Evolutionary conservation across 2,329 filamentous ascomycete species (phyloP).

Genomic region (Aspergillus clavatus): DNA sequence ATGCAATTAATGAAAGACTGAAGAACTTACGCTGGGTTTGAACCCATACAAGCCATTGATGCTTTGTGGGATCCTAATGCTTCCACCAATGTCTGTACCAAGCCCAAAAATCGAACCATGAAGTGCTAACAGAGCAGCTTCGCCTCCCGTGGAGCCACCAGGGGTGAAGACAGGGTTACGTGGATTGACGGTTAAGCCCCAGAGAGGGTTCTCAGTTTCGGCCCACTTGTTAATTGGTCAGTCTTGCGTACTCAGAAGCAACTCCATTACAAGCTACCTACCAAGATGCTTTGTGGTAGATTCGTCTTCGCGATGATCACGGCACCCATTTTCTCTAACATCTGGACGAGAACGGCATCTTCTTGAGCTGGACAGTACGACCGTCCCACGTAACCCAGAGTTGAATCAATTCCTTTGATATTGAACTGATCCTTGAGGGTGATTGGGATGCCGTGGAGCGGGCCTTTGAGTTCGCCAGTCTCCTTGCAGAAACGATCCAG

Average conservation of each 20-base stretch:
- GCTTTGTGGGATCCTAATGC: constrained; percentile 46
- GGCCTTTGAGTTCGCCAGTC: constrained; percentile 43
- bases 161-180: constrained; percentile 41
- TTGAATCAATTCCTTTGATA: constrained; percentile 53
- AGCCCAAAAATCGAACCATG: constrained; percentile 44
- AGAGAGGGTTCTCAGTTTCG: constrained; percentile 52
- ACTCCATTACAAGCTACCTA: constrained; percentile 18
- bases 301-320: constrained; percentile 53
- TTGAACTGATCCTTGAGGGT: constrained; percentile 60
- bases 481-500: constrained; percentile 26
- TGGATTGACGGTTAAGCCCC: constrained; percentile 48
- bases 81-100: constrained; percentile 52
- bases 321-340: constrained; percentile 48
- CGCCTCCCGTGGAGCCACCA: constrained; percentile 47
- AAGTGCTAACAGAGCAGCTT: constrained; percentile 38
- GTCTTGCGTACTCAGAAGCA: not conserved
- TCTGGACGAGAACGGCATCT: constrained; percentile 48
- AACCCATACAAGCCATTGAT: constrained; percentile 49
- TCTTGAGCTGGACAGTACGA: constrained; percentile 47
- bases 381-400: constrained; percentile 54
- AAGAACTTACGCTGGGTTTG: constrained; percentile 38
- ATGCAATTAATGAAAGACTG: constrained; percentile 34
- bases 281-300: constrained; percentile 50
- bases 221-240: constrained; percentile 40
- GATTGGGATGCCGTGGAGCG: constrained; percentile 52